phyloP scores from a whole-genome alignment of 495 filamentous ascomycete genomes.

The Penicillium simplicissimum region DNA sequence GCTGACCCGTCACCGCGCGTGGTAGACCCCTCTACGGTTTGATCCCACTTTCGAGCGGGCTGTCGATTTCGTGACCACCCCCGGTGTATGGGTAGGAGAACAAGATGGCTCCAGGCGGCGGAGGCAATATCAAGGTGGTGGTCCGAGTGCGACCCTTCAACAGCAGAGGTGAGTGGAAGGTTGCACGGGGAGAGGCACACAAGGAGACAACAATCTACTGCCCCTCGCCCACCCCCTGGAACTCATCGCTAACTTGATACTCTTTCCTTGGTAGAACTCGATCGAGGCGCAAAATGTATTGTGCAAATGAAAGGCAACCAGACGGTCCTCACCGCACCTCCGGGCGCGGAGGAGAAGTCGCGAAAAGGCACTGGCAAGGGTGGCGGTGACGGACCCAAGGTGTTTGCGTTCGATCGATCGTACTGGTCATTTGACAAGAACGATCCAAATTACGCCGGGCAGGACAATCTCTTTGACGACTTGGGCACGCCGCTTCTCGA shows the following conservation, averaged over 20 bases:
- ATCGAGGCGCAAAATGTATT: slow-evolving; percentile 93
- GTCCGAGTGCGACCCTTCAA: slow-evolving; percentile 93
- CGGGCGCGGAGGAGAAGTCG: slow-evolving; percentile 59
- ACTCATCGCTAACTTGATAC: background rate
- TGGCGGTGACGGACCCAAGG: slow-evolving; percentile 74
- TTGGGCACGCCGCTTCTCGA: slow-evolving; percentile 89
- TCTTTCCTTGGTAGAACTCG: slow-evolving; percentile 62
- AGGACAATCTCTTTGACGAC: slow-evolving; percentile 85
- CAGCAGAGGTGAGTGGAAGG: slow-evolving; percentile 68
- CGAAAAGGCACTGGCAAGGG: slow-evolving; percentile 59
- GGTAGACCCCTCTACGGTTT: slow-evolving; percentile 11
- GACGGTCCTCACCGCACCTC: slow-evolving; percentile 80
- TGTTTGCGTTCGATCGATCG: slow-evolving; percentile 93
- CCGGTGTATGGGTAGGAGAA: slow-evolving; percentile 39
- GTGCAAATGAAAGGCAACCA: slow-evolving; percentile 93
- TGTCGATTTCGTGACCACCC: slow-evolving; percentile 19
- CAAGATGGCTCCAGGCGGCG: slow-evolving; percentile 73
- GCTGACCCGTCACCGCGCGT: slow-evolving; percentile 31
- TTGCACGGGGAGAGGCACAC: background rate
- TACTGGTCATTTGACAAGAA: slow-evolving; percentile 96
- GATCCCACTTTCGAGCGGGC: slow-evolving; percentile 10
- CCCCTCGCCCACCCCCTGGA: background rate
- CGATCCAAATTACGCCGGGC: slow-evolving; percentile 82
- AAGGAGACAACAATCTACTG: background rate
- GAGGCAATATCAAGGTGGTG: slow-evolving; percentile 99